A percentile compares a stretch with the other conserved stretches of the same genome.
phyloP scores from a whole-genome alignment of 2,329 filamentous ascomycete genomes.

The Neonectria punicea region DNA sequence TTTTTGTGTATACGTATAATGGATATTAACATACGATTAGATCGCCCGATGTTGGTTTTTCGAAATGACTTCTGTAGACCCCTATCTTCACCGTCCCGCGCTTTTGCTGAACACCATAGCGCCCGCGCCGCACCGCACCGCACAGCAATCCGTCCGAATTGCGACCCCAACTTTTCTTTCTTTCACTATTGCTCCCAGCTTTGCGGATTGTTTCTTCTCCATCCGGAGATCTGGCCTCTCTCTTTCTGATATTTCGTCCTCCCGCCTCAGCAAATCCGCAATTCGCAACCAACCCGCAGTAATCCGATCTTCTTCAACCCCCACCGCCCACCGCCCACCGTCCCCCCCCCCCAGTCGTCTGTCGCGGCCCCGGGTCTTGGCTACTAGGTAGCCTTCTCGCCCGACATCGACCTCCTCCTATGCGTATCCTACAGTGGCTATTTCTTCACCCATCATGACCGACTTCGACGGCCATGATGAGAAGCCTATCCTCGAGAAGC shows the following conservation, averaged over 20 bases:
- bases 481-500: conserved; percentile 7
- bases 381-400: neutral
- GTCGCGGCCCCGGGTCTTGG: neutral
- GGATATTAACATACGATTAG: conserved; percentile 5
- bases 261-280: neutral
- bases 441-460: conserved; percentile 9
- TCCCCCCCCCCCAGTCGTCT: neutral
- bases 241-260: neutral
- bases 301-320: neutral
- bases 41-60: conserved; percentile 5
- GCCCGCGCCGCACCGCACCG: neutral
- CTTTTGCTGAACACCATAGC: neutral
- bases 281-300: neutral
- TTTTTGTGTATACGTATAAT: neutral
- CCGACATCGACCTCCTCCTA: neutral
- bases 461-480: conserved; percentile 7
- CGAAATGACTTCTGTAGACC: conserved; percentile 7
- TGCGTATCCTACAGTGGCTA: neutral
- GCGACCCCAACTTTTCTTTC: neutral
- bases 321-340: neutral
- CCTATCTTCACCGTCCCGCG: conserved; percentile 3
- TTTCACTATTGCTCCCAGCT: neutral
- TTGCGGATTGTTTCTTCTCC: neutral
- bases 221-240: neutral
- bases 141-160: neutral